These are phyloP conservation scores for Tylopilus plumbeoviolaceoides DNA, from an alignment of 768 basidiomycete genomes.

Conservation along the genomic window DNA sequence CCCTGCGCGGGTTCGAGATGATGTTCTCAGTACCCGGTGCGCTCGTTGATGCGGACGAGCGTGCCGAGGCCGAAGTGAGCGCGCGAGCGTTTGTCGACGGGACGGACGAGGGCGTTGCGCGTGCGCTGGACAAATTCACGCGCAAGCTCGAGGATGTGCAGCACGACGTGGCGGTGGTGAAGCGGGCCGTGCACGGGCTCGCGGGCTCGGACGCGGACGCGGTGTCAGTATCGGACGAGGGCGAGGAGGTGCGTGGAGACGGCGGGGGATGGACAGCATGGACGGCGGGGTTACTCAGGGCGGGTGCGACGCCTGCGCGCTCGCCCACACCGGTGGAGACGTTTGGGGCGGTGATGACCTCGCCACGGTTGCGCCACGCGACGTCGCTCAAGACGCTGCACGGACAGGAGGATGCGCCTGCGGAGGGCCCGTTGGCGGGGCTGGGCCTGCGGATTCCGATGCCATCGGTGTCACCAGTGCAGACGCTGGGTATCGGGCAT, in stretches of 20 bases:
- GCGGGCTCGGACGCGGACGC: background rate
- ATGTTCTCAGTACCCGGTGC: slow-evolving; percentile 60
- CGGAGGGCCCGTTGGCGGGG: slow-evolving; percentile 35
- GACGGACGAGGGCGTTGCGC: slow-evolving; percentile 21
- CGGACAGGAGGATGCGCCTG: slow-evolving; percentile 1
- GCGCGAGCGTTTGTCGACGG: slow-evolving; percentile 39
- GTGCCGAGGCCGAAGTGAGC: slow-evolving; percentile 43
- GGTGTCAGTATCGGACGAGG: background rate
- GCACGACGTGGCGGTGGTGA: slow-evolving; percentile 71
- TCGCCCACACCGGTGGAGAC: slow-evolving; percentile 48
- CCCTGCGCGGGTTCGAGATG: slow-evolving; percentile 63
- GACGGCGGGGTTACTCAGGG: slow-evolving; percentile 52
- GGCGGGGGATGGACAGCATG: slow-evolving; percentile 40
- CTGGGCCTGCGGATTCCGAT: slow-evolving; percentile 57
- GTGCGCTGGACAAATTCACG: slow-evolving; percentile 44
- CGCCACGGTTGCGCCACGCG: slow-evolving; percentile 51
- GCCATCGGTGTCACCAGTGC: slow-evolving; percentile 32
- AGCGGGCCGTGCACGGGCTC: slow-evolving; percentile 51
- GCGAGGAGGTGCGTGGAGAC: background rate
- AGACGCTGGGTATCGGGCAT: slow-evolving; percentile 17
- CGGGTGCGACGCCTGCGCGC: slow-evolving; percentile 33
- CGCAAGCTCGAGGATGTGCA: slow-evolving; percentile 68
- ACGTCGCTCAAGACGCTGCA: slow-evolving; percentile 35
- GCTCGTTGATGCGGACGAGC: slow-evolving; percentile 11
- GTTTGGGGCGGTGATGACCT: slow-evolving; percentile 70